These are phyloP conservation scores for Macrotyloma uniflorum DNA, from an alignment of 306 rosid species.

Conservation along the genomic window DNA sequence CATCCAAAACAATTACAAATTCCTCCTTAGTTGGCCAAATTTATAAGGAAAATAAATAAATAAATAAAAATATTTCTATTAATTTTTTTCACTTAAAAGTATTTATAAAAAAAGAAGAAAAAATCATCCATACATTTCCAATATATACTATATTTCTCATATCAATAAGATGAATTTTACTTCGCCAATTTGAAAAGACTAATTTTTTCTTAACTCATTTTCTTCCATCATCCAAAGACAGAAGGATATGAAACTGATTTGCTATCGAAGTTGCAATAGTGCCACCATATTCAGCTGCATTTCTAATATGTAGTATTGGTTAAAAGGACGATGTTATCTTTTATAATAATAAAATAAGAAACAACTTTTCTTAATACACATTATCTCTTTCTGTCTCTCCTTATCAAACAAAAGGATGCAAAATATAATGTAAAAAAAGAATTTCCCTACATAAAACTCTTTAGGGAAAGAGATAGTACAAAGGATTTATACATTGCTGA, in stretches of 20 bases:
- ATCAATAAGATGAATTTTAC: neutral
- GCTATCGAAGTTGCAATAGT: too few species aligned
- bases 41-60: too few species aligned
- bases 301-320: too few species aligned
- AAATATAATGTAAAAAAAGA: neutral
- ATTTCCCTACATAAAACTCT: neutral
- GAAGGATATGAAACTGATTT: too few species aligned
- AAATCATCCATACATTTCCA: too few species aligned
- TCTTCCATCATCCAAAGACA: too few species aligned
- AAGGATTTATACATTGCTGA: constrained; percentile 39
- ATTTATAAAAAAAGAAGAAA: too few species aligned
- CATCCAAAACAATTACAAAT: neutral
- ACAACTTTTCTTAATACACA: neutral
- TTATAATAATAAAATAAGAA: neutral
- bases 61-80: too few species aligned
- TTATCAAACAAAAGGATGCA: neutral
- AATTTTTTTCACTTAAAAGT: too few species aligned
- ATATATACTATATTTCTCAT: neutral
- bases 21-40: neutral
- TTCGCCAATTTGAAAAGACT: too few species aligned
- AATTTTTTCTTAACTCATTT: too few species aligned
- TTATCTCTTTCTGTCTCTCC: neutral
- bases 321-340: neutral
- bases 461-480: constrained; percentile 28
- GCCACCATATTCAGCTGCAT: too few species aligned